phyloP scores from a whole-genome alignment of 768 basidiomycete genomes.

The Tylopilus sp. region DNA sequence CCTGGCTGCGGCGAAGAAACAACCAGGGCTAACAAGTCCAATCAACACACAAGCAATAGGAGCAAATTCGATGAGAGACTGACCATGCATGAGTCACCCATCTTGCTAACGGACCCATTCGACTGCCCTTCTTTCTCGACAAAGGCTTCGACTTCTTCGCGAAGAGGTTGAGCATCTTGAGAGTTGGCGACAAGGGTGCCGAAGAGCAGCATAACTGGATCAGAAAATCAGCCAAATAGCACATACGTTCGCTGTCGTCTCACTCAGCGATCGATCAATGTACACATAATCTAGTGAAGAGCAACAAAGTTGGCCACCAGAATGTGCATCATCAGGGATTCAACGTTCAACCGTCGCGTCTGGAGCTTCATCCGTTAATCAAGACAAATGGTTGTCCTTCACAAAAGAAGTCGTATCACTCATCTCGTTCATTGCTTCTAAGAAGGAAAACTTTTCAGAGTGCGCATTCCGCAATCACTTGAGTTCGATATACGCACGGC shows the following conservation, averaged over 20 bases:
- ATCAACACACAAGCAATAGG: too few species aligned
- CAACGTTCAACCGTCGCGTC: background rate
- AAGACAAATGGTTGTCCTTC: background rate
- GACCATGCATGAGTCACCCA: conserved; percentile 10
- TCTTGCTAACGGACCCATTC: background rate
- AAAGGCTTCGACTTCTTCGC: background rate
- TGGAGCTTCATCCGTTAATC: background rate
- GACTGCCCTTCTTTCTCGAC: background rate
- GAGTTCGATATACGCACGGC: conserved; percentile 34
- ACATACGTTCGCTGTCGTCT: background rate
- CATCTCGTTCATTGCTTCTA: conserved; percentile 34
- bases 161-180: background rate
- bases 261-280: too few species aligned
- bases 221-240: too few species aligned
- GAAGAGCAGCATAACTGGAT: too few species aligned
- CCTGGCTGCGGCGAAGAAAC: background rate
- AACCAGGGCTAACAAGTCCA: background rate
- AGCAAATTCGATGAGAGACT: background rate
- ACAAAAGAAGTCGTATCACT: background rate
- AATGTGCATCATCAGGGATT: background rate
- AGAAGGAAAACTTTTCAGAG: conserved; percentile 36
- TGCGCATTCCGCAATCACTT: conserved; percentile 41
- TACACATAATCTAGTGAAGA: too few species aligned
- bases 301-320: background rate
- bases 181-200: background rate